phyloP scores from a whole-genome alignment of 495 filamentous ascomycete species.

The Penicillium silybi region DNA sequence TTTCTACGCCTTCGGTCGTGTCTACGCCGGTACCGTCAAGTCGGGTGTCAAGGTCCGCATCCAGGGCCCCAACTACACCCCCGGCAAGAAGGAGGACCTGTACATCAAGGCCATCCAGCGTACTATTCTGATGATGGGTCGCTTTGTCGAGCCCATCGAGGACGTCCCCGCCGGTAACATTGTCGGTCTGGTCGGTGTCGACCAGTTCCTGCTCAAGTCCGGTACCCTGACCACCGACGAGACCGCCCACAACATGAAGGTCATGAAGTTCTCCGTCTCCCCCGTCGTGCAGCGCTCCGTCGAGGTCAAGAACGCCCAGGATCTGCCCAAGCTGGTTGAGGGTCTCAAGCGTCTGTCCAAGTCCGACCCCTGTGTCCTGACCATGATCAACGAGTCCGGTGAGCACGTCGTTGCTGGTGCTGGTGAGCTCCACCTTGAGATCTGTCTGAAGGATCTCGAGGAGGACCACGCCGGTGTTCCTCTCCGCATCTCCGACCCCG shows the following conservation, averaged over 20 bases:
- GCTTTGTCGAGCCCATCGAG: conserved; percentile 97
- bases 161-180: conserved; percentile 99
- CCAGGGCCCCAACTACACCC: conserved; percentile 97
- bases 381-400: conserved; percentile 81
- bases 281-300: conserved; percentile 98
- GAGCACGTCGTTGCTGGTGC: conserved; percentile 99
- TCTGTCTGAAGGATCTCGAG: conserved; percentile 99
- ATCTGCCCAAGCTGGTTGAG: conserved; percentile 99
- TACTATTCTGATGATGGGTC: conserved; percentile 99
- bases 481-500: conserved; percentile 92
- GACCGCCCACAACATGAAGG: conserved; percentile 99
- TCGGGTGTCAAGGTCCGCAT: conserved; percentile 99
- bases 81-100: conserved; percentile 97
- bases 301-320: conserved; percentile 99
- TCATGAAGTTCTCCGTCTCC: conserved; percentile 99
- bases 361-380: conserved; percentile 97
- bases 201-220: conserved; percentile 99
- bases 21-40: conserved; percentile 95
- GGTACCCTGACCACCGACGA: conserved; percentile 97
- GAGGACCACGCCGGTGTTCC: conserved; percentile 99
- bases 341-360: conserved; percentile 99
- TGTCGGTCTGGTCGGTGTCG: conserved; percentile 96
- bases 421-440: conserved; percentile 98
- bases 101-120: conserved; percentile 99
- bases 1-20: conserved; percentile 99